Conservation (phyloP, 140 eudicot species). For the Flaveria floridana region DNA sequence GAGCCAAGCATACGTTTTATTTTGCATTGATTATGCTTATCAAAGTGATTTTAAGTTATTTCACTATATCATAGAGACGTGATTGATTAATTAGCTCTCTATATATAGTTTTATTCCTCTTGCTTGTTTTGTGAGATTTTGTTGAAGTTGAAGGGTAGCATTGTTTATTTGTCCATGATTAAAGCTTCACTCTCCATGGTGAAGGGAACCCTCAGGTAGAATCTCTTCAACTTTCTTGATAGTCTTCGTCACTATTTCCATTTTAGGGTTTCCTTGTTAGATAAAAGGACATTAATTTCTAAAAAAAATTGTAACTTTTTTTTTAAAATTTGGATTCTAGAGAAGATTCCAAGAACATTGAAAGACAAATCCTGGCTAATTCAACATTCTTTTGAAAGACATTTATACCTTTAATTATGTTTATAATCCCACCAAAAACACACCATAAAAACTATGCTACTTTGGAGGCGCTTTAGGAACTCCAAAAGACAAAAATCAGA, state of each 20-base stretch:
- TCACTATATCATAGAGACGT: neutral
- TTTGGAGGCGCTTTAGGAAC: constrained; percentile 22
- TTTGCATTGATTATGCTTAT: constrained; percentile 1
- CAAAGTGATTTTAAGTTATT: constrained; percentile 19
- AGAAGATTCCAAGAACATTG: constrained; percentile 34
- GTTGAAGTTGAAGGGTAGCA: constrained; percentile 35
- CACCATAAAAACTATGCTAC: constrained; percentile 15
- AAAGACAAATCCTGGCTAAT: constrained; percentile 30
- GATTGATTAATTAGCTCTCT: neutral
- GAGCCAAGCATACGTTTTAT: constrained; percentile 77
- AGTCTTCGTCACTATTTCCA: constrained; percentile 33
- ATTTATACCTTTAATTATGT: constrained; percentile 21
- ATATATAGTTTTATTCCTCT: neutral
- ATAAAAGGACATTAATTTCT: constrained; percentile 28
- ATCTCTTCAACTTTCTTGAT: constrained; percentile 40
- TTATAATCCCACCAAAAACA: constrained; percentile 9
- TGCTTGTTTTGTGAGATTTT: constrained; percentile 27
- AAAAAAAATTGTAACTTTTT: constrained; percentile 29
- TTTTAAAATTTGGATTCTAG: constrained; percentile 26
- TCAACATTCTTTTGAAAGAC: constrained; percentile 26
- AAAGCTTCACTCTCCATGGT: constrained; percentile 27
- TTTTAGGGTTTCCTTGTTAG: constrained; percentile 42
- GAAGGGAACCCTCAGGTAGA: constrained; percentile 33
- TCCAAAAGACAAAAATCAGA: neutral
- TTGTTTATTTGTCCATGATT: constrained; percentile 29